Percentiles rank a stretch among this genome's conserved stretches.
Conservation (phyloP, 2,329 filamentous ascomycete genomes). For the Fusarium begoniae region DNA sequence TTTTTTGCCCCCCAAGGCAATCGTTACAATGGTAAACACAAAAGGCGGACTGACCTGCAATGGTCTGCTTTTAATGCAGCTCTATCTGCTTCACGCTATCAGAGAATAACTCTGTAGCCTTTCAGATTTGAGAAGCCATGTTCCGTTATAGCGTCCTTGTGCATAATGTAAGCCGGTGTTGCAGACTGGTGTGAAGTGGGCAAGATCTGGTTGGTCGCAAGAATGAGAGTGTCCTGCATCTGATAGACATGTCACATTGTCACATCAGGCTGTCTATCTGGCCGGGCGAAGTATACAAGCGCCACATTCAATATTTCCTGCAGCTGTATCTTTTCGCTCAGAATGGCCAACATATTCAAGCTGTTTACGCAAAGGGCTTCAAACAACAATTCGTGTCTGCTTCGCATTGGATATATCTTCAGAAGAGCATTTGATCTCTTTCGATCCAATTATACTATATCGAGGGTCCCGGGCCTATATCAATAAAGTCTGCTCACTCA, state of each 20-base stretch:
- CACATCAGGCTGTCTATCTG: not conserved
- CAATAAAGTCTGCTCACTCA: rapidly evolving
- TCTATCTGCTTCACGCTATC: not conserved
- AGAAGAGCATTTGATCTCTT: not conserved
- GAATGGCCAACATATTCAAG: rapidly evolving
- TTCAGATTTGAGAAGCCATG: rapidly evolving
- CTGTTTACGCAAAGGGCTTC: not conserved
- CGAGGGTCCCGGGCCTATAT: not conserved
- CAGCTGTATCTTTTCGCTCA: rapidly evolving
- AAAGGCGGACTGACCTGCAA: not conserved
- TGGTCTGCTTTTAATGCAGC: not conserved
- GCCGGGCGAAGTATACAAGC: not conserved
- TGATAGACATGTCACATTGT: no score
- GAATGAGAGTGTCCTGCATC: no score
- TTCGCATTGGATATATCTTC: not conserved
- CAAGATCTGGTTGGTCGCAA: not conserved
- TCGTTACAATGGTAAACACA: not conserved
- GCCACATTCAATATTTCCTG: no score
- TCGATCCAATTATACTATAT: not conserved
- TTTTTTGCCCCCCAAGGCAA: not conserved
- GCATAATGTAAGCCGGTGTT: rapidly evolving
- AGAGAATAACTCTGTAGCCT: not conserved
- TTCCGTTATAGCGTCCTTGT: rapidly evolving
- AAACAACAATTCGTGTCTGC: not conserved
- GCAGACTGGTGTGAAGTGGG: not conserved